Evolutionary conservation across 1,284 basidiomycete genomes (phyloP), one percentile per base, ranked within the genome.

Genomic region (Austropuccinia psidii): DNA sequence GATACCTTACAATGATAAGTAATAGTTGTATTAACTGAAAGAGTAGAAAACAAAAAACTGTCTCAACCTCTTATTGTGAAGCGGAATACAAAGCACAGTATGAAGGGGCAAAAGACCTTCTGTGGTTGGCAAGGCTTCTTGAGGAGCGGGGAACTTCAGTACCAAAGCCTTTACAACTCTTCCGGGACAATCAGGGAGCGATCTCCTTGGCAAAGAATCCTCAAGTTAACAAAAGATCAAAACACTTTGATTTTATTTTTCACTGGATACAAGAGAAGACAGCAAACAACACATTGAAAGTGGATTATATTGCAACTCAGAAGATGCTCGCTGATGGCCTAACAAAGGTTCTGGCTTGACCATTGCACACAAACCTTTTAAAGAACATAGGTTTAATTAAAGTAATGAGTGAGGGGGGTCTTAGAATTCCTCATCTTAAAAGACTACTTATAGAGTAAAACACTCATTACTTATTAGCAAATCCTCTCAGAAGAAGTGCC

Each of bases 201-300:
- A 80, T 84, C 31, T 58, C 76, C 0, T 74, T 85, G 0, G 77
- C 82, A 0, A 45, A 80, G 7, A 81, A 83, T 66, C 78, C 81
- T 0, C 77, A 78, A 4, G 74, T 73, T 4, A 80, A 83, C 54
- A 54, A 76, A 0, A 76, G 78, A 0, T 77, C 79, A 15, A 85
- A 85, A 76, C 84, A 85, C 73, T 83, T 85, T 49, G 79, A 83
- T 52, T 77, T 84, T 19, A 74, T 75, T 1, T 78, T 82, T 64
- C 83, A 85, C 66, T 82, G 79, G 49, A 77, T 85, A 15, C 79
- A 83, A 0, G 81, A 85, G 49, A 66, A 62, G 0, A 79, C 84
- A 1, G 76, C 77, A 1, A 54, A 75, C 0, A 77, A 78, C 1
- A 64, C 80, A 0, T 76, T 84, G 35, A 19, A 67, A 0, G 47